Evolutionary conservation across 2,329 filamentous ascomycete genomes (phyloP).

Genomic region (Albophoma yamanashiensis): DNA sequence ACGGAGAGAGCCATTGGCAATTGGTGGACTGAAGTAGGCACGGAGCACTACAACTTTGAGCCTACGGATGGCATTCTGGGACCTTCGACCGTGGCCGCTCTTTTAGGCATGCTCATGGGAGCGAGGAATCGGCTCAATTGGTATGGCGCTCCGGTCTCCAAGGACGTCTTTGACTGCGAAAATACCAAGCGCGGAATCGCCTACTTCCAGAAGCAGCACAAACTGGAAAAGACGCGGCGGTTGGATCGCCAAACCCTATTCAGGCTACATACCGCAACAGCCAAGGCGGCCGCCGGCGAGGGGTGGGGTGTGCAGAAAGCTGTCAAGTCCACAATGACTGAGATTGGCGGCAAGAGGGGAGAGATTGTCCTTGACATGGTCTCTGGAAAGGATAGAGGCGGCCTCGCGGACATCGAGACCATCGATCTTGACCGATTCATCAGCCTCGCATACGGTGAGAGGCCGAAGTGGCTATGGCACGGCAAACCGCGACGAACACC

Average conservation of each 20-base stretch:
- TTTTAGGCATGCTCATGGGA: constrained; percentile 82
- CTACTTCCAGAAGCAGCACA: constrained; percentile 83
- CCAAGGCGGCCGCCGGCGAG: constrained; percentile 81
- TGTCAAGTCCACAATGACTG: constrained; percentile 89
- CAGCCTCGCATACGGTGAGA: constrained; percentile 66
- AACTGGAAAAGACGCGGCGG: constrained; percentile 65
- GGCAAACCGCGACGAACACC: constrained; percentile 68
- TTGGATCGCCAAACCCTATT: constrained; percentile 78
- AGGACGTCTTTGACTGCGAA: constrained; percentile 84
- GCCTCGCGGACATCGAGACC: constrained; percentile 87
- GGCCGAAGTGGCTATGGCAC: constrained; percentile 88
- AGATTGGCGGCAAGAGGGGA: constrained; percentile 85
- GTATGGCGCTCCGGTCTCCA: constrained; percentile 71
- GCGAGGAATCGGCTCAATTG: constrained; percentile 83
- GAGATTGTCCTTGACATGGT: constrained; percentile 97
- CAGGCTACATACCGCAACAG: constrained; percentile 70
- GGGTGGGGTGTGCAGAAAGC: constrained; percentile 88
- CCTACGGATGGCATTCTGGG: constrained; percentile 88
- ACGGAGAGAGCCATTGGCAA: constrained; percentile 84
- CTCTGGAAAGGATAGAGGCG: constrained; percentile 72
- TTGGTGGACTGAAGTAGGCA: constrained; percentile 94
- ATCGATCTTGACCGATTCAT: constrained; percentile 79
- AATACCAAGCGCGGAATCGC: constrained; percentile 74
- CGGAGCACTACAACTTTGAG: constrained; percentile 85
- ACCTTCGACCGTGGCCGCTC: constrained; percentile 78